Evolutionary conservation across 2,329 filamentous ascomycete species (phyloP).

Genomic region (Phoma herbarum): DNA sequence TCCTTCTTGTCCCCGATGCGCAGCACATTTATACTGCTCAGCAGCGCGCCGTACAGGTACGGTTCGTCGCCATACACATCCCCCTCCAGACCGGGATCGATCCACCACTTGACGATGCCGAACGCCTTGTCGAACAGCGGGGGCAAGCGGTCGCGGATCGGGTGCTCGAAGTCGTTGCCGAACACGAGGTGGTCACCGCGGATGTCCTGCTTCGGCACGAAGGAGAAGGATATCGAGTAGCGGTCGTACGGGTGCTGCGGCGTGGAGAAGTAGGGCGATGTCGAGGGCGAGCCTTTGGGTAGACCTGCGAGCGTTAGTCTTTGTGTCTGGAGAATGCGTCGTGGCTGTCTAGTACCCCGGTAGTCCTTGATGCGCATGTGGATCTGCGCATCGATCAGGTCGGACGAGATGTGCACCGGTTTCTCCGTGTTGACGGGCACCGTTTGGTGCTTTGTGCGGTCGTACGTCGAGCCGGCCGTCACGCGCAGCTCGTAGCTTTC

Average conservation of each 20-base stretch:
- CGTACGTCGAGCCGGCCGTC: slow-evolving; percentile 81
- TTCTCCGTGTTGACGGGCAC: slow-evolving; percentile 78
- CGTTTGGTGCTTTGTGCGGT: slow-evolving; percentile 72
- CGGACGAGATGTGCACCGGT: slow-evolving; percentile 69
- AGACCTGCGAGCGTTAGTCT: slow-evolving; percentile 63
- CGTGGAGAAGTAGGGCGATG: slow-evolving; percentile 79
- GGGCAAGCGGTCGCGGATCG: slow-evolving; percentile 85
- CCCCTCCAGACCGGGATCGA: slow-evolving; percentile 90
- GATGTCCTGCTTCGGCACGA: slow-evolving; percentile 75
- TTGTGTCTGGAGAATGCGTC: no score
- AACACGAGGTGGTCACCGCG: slow-evolving; percentile 80
- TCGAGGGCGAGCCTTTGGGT: slow-evolving; percentile 72
- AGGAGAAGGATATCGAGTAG: slow-evolving; percentile 83
- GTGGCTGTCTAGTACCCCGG: slow-evolving; percentile 55
- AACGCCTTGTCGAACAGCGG: slow-evolving; percentile 87
- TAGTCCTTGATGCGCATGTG: slow-evolving; percentile 77
- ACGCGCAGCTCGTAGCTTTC: slow-evolving; percentile 79
- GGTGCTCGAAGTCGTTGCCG: slow-evolving; percentile 93
- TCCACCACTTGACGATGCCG: slow-evolving; percentile 85
- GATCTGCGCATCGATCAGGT: slow-evolving; percentile 71
- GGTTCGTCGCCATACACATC: slow-evolving; percentile 88
- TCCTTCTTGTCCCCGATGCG: slow-evolving; percentile 64
- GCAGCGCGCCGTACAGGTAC: slow-evolving; percentile 82
- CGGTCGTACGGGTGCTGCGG: slow-evolving; percentile 77
- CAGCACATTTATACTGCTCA: slow-evolving; percentile 82